Evolutionary conservation across 2,329 filamentous ascomycete species (phyloP).

Genomic region (Pseudogymnoascus sp.): DNA sequence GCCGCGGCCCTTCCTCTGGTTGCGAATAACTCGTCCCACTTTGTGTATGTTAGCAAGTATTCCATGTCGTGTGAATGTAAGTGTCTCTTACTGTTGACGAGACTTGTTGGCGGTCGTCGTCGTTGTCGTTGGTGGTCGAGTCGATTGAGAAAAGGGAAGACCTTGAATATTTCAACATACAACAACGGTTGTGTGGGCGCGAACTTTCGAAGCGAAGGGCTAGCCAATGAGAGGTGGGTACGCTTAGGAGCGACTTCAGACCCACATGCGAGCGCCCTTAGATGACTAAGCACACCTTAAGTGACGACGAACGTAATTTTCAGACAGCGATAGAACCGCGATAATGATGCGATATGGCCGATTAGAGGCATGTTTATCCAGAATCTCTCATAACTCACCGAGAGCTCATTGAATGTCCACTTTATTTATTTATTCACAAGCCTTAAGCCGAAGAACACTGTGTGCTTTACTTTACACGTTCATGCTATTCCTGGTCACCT

Average conservation of each 20-base stretch:
- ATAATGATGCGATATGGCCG: neutral
- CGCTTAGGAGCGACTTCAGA: neutral
- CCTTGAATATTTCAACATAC: slow-evolving; percentile 9
- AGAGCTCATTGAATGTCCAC: neutral
- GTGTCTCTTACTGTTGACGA: slow-evolving; percentile 9
- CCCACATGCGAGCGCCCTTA: neutral
- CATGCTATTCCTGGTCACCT: neutral
- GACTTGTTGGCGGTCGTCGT: slow-evolving; percentile 8
- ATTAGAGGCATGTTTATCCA: neutral
- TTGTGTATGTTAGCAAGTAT: slow-evolving; percentile 4
- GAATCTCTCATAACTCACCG: neutral
- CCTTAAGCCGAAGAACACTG: neutral
- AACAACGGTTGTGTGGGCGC: slow-evolving; percentile 7
- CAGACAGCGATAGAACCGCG: neutral
- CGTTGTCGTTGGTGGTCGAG: slow-evolving; percentile 8
- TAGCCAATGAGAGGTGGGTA: neutral
- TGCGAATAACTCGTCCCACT: slow-evolving; percentile 56
- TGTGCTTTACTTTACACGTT: neutral
- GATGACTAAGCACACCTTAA: slow-evolving; percentile 5
- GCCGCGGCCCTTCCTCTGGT: slow-evolving; percentile 71
- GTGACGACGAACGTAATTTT: slow-evolving; percentile 6
- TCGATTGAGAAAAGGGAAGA: slow-evolving; percentile 9
- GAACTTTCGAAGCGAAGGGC: slow-evolving; percentile 6
- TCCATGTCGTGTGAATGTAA: neutral
- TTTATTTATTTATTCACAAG: neutral